Evolutionary conservation across 345 rosid species (phyloP), one percentile per base, ranked within the genome.

Genomic region (Leavenworthia alabamica): DNA sequence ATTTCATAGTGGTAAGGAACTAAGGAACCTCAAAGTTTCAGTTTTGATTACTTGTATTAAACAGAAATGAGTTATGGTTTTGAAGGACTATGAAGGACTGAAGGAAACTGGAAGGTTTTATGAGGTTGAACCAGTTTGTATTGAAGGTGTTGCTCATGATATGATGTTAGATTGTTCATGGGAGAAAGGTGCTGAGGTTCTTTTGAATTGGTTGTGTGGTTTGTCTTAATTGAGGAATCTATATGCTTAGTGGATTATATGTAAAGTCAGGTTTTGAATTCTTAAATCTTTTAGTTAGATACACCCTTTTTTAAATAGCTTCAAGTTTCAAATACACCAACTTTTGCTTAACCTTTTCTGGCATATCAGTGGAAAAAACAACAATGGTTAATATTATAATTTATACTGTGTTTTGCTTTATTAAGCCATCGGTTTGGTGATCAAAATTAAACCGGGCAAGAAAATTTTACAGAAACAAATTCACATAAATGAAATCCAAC

Each of bases 1-100:
- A 91, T 75, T 86, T 88, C 76, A 91, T 91, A 60, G 95, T 91
- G 85, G 98, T 71, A 36, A 58, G n/a, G n/a, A n/a, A n/a, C n/a
- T n/a, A n/a, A n/a, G n/a, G n/a, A n/a, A n/a, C n/a, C n/a, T n/a
- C n/a, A n/a, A n/a, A n/a, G 13, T 11, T 39, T 22, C 29, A 55
- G 1, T 56, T n/a, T 70, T 37, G 36, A 50, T 62, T n/a, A 4
- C 4, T 0, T 46, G 52, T 37, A 47, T 47, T 62, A 46, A n/a
- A n/a, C n/a, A n/a, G n/a, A n/a, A n/a, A n/a, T n/a, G n/a, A n/a
- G n/a, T n/a, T n/a, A 26, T 26, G 28, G 28, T 26, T 26, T 4
- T 26, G 28, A 4, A 26, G 28, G 28, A 26, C 6, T 1, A 26
- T 26, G 28, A 26, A 26, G 28, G 28, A 4, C 28, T 26, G 28